These are phyloP conservation scores for Mallotus japonicus DNA, from an alignment of 441 rosid genomes.

Conservation along the genomic window DNA sequence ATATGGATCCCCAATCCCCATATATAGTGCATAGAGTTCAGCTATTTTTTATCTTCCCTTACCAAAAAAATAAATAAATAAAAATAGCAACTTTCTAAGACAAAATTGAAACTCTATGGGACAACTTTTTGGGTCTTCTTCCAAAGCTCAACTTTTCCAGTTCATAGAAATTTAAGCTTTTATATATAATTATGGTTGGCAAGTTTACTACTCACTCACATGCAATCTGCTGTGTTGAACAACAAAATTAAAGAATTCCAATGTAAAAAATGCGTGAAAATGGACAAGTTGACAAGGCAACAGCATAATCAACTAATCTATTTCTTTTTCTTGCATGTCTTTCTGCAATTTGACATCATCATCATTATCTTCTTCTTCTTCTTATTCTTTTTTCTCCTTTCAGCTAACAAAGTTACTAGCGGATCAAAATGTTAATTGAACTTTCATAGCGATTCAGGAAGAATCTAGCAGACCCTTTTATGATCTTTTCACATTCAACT, in stretches of 20 bases:
- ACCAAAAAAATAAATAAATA: no score
- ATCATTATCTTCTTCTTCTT: background rate
- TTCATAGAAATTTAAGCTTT: background rate
- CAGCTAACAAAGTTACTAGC: background rate
- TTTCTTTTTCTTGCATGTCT: background rate
- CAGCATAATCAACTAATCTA: background rate
- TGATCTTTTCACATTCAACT: no score
- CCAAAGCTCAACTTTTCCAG: background rate
- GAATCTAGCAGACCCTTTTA: no score
- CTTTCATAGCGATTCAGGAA: no score
- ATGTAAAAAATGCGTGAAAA: background rate
- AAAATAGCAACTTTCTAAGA: background rate
- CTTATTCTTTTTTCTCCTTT: background rate
- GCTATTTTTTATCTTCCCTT: no score
- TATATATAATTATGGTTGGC: background rate
- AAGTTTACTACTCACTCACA: background rate
- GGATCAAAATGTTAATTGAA: no score
- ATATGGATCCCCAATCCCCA: conserved; percentile 51
- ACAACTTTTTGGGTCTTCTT: background rate
- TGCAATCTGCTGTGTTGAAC: background rate
- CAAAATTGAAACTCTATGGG: background rate
- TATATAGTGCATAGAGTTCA: no score
- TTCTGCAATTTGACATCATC: background rate
- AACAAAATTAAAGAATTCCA: background rate
- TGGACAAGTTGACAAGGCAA: background rate